A percentile compares a stretch with the other conserved stretches of the same genome.
These are phyloP conservation scores for Eucalyptus tenuipes DNA, from an alignment of 345 rosid genomes.

Conservation along the genomic window DNA sequence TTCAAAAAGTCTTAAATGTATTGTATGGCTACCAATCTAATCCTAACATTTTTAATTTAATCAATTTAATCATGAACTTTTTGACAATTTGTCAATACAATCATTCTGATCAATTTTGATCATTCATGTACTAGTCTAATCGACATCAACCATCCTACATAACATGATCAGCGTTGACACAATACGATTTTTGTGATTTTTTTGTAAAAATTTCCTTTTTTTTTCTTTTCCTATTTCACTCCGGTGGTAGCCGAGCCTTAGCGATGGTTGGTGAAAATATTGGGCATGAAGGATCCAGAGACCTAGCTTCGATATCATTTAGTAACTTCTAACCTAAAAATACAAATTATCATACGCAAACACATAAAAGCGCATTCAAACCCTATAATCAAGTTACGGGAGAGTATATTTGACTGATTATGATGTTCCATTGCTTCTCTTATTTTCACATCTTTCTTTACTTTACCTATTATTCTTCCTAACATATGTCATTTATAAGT, in stretches of 20 bases:
- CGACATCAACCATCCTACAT: neutral
- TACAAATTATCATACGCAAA: too few relatives aligned
- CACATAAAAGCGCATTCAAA: neutral
- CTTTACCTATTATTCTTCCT: neutral
- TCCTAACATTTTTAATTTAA: too few relatives aligned
- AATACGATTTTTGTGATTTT: too few relatives aligned
- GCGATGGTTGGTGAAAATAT: fast-evolving
- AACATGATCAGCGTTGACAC: fast-evolving
- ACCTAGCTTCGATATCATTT: neutral
- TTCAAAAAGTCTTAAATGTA: too few relatives aligned
- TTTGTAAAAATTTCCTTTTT: fast-evolving
- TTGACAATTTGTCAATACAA: too few relatives aligned
- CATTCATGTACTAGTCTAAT: neutral
- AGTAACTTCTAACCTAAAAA: too few relatives aligned
- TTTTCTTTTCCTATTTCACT: neutral
- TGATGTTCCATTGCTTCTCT: neutral
- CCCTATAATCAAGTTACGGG: too few relatives aligned
- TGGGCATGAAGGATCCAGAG: neutral
- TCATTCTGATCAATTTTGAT: too few relatives aligned
- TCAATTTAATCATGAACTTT: too few relatives aligned
- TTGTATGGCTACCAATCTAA: too few relatives aligned
- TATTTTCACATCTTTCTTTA: neutral
- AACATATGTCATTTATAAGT: too few relatives aligned
- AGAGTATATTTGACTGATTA: too few relatives aligned
- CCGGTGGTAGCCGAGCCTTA: fast-evolving